These are phyloP conservation scores for Coniella lustricola DNA, from an alignment of 2,329 filamentous ascomycete species.

Conservation along the genomic window DNA sequence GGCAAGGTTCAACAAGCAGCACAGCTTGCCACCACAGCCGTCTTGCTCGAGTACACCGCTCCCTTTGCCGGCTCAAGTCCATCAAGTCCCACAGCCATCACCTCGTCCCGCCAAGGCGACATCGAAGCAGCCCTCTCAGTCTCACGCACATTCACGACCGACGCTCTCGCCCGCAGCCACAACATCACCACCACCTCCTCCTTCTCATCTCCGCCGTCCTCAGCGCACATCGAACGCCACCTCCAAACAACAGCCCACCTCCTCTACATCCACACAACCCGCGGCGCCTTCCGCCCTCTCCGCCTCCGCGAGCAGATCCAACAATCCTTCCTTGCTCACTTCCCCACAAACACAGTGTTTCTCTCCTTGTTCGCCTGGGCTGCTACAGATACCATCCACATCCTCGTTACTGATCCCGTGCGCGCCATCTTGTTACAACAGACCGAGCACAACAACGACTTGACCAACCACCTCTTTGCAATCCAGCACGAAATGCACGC, in stretches of 20 bases:
- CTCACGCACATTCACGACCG: constrained; percentile 35
- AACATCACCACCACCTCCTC: constrained; percentile 9
- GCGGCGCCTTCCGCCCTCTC: constrained; percentile 58
- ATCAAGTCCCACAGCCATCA: constrained; percentile 39
- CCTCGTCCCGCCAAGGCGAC: constrained; percentile 44
- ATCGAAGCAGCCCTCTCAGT: constrained; percentile 42
- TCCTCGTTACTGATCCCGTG: constrained; percentile 70
- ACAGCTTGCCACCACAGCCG: constrained; percentile 53
- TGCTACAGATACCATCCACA: constrained; percentile 46
- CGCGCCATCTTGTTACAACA: constrained; percentile 55
- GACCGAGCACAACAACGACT: constrained; percentile 30
- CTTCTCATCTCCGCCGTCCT: constrained; percentile 1
- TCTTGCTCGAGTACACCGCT: constrained; percentile 62
- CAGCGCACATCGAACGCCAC: constrained; percentile 50
- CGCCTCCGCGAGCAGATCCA: constrained; percentile 56
- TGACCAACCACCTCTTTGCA: constrained; percentile 41
- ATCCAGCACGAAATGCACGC: constrained; percentile 42
- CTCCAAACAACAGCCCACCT: constrained; percentile 63
- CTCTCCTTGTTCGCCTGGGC: constrained; percentile 67
- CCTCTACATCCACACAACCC: constrained; percentile 54
- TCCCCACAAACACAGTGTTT: constrained; percentile 72
- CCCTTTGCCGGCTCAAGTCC: constrained; percentile 26
- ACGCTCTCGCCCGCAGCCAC: constrained; percentile 32
- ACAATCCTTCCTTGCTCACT: constrained; percentile 50
- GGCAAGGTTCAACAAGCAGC: constrained; percentile 41